Evolutionary conservation across 768 basidiomycete genomes (phyloP).

Genomic region (Tylopilus subfusipes): DNA sequence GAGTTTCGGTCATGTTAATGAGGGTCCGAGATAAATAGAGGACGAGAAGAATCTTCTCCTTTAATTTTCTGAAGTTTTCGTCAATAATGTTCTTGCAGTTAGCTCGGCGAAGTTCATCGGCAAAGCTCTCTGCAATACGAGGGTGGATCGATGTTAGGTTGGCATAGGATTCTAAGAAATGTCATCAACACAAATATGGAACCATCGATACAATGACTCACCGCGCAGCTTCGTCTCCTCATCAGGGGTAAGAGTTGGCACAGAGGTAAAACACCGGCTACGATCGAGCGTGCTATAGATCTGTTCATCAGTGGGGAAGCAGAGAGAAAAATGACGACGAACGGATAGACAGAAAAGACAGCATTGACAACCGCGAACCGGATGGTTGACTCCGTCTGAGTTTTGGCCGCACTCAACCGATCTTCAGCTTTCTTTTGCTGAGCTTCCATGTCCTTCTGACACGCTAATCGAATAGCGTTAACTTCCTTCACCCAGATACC

Average conservation of each 20-base stretch:
- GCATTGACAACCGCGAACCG: constrained; percentile 26
- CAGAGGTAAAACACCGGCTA: constrained; percentile 11
- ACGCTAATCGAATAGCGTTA: background rate
- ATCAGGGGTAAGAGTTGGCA: constrained; percentile 10
- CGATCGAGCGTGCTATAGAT: constrained; percentile 18
- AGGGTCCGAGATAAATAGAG: constrained; percentile 16
- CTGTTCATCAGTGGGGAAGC: background rate
- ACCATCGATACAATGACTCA: background rate
- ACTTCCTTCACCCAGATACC: constrained; percentile 24
- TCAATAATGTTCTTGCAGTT: constrained; percentile 16
- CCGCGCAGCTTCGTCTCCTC: constrained; percentile 17
- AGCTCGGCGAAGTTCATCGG: constrained; percentile 17
- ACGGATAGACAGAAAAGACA: constrained; percentile 26
- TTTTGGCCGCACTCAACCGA: constrained; percentile 6
- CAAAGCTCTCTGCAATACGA: constrained; percentile 14
- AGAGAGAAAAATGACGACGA: constrained; percentile 1
- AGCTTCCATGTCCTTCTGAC: background rate
- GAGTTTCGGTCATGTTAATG: constrained; percentile 11
- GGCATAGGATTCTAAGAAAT: constrained; percentile 15
- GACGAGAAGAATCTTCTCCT: constrained; percentile 22
- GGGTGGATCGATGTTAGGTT: constrained; percentile 16
- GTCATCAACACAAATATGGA: background rate
- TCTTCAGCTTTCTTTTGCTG: constrained; percentile 14
- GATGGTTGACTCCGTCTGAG: constrained; percentile 17
- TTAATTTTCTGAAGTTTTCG: constrained; percentile 20